These are phyloP conservation scores for Daldinia bambusicola DNA, from an alignment of 495 filamentous ascomycete genomes.

Conservation along the genomic window DNA sequence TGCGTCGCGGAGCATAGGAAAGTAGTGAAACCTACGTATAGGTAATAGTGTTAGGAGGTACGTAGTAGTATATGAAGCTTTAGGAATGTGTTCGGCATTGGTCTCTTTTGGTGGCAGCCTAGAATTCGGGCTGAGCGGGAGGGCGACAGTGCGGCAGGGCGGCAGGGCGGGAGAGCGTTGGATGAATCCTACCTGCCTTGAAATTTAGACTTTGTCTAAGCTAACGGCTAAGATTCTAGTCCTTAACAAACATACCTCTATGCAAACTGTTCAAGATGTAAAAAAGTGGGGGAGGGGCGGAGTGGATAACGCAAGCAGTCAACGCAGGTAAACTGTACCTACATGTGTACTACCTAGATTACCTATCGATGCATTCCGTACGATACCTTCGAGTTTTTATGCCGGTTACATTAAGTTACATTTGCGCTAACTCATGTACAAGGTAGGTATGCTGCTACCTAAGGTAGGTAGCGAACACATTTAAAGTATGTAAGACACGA, in stretches of 20 bases:
- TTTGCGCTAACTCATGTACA: too few species aligned
- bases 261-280: constrained; percentile 14
- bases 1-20: constrained; percentile 27
- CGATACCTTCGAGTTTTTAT: neutral
- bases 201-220: constrained; percentile 18
- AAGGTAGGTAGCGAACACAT: neutral
- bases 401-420: constrained; percentile 2
- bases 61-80: neutral
- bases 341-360: neutral
- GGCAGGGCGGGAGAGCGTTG: neutral
- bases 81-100: neutral
- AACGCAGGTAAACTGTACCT: constrained; percentile 11
- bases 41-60: neutral
- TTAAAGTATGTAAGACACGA: neutral
- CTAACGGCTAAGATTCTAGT: constrained; percentile 11
- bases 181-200: neutral
- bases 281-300: constrained; percentile 23
- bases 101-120: neutral
- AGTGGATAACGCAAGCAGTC: constrained; percentile 14
- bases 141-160: neutral
- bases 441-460: too few species aligned
- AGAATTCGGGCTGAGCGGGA: constrained; percentile 4
- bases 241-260: neutral
- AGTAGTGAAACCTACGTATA: neutral
- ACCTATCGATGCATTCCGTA: neutral